A percentile compares a stretch with the other conserved stretches of the same genome.
These are phyloP conservation scores for Blastocystis sp. DNA, from an alignment of 352 stramenopile genomes.

Conservation along the genomic window DNA sequence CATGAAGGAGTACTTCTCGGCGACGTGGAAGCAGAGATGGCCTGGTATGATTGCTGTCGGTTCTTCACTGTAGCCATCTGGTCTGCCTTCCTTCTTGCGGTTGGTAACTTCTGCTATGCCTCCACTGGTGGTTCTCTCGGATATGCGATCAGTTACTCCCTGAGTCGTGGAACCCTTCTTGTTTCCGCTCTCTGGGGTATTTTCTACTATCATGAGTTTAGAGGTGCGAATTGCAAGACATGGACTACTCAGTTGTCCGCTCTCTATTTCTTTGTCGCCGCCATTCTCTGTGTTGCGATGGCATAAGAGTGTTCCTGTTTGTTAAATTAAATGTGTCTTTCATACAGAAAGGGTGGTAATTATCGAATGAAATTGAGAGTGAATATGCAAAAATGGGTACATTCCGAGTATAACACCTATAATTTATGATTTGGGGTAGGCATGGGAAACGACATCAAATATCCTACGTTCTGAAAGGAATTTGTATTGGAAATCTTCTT, in stretches of 20 bases:
- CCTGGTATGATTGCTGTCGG: neutral
- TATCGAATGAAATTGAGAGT: too few relatives aligned
- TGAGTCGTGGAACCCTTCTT: slow-evolving; percentile 49
- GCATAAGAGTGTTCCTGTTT: neutral
- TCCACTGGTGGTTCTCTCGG: slow-evolving; percentile 5
- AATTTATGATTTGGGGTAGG: slow-evolving; percentile 10
- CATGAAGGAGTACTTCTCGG: slow-evolving; percentile 31
- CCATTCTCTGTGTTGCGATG: neutral
- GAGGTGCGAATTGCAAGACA: neutral
- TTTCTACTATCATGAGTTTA: slow-evolving; percentile 47
- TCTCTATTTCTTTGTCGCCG: slow-evolving; percentile 23
- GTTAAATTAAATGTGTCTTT: neutral
- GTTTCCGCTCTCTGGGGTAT: slow-evolving; percentile 48
- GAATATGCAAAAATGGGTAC: neutral
- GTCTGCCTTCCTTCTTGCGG: slow-evolving; percentile 23
- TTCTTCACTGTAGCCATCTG: slow-evolving; percentile 45
- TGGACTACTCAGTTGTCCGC: slow-evolving; percentile 34
- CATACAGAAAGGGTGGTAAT: too few relatives aligned
- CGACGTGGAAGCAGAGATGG: slow-evolving; percentile 46
- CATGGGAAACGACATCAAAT: neutral
- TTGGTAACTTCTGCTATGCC: slow-evolving; percentile 51
- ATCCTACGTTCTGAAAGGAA: slow-evolving; percentile 29
- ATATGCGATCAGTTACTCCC: slow-evolving; percentile 52
- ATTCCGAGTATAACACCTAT: neutral
- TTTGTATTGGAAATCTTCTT: neutral